A percentile compares a stretch with the other conserved stretches of the same genome.
Conservation (phyloP, 495 filamentous ascomycete genomes). For the Penicillium soppii region DNA sequence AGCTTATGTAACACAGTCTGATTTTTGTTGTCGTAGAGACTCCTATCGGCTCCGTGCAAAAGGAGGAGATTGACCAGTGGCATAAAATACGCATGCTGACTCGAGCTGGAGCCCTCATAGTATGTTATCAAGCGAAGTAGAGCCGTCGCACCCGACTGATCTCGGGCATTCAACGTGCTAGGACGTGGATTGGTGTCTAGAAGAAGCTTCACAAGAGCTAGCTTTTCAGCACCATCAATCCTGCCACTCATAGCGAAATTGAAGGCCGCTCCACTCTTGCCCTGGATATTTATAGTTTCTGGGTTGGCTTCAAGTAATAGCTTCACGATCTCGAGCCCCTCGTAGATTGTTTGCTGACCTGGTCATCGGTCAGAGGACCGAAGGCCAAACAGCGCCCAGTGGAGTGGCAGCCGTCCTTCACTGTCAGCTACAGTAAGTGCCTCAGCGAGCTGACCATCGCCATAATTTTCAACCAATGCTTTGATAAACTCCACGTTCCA, state of each 20-base stretch:
- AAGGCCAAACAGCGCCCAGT: constrained; percentile 13
- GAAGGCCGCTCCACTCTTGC: too few species aligned
- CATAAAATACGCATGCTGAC: constrained; percentile 10
- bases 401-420: constrained; percentile 14
- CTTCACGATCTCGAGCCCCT: background rate
- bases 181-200: too few species aligned
- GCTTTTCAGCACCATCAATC: too few species aligned
- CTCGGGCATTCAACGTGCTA: too few species aligned
- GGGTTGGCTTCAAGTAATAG: too few species aligned
- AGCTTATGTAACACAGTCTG: constrained; percentile 16
- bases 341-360: background rate
- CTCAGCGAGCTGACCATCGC: background rate
- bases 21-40: constrained; percentile 4
- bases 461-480: background rate
- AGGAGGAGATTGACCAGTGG: constrained; percentile 2
- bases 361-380: background rate
- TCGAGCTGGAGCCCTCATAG: background rate
- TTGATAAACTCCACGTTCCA: constrained; percentile 8
- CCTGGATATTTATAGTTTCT: too few species aligned
- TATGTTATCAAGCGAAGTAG: background rate
- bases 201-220: too few species aligned
- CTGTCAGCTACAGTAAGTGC: constrained; percentile 9
- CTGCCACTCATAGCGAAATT: too few species aligned
- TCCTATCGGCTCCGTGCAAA: constrained; percentile 8
- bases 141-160: too few species aligned